Conservation (phyloP, 306 rosid genomes). For the Vicia faba region DNA sequence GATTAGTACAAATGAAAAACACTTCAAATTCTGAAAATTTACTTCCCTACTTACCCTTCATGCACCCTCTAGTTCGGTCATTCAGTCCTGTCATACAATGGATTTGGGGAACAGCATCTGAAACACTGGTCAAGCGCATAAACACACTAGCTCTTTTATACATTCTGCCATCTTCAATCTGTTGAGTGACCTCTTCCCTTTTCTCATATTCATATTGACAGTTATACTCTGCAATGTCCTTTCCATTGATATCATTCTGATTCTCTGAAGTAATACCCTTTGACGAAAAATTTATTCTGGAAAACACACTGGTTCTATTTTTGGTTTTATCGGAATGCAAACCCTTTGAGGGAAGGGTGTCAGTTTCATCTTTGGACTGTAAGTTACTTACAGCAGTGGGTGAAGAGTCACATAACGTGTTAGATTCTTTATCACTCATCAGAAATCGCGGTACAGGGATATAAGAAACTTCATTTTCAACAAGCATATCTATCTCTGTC, state of each 20-base stretch:
- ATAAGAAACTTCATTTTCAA: neutral
- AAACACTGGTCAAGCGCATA: conserved; percentile 34
- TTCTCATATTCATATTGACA: conserved; percentile 6
- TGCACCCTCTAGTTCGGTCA: conserved; percentile 20
- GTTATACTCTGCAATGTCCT: conserved; percentile 9
- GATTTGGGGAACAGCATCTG: conserved; percentile 25
- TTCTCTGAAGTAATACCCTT: conserved; percentile 14
- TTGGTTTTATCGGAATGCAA: conserved; percentile 36
- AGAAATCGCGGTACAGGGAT: conserved; percentile 37
- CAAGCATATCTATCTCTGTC: conserved; percentile 13
- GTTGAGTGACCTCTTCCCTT: neutral
- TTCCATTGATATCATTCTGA: conserved; percentile 10
- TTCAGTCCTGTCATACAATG: conserved; percentile 3
- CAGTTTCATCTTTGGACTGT: conserved; percentile 26
- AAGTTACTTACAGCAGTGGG: conserved; percentile 4
- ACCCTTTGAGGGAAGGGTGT: conserved; percentile 12
- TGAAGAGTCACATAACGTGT: conserved; percentile 9
- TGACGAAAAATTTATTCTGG: conserved; percentile 42
- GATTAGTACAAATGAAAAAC: neutral
- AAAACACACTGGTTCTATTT: conserved; percentile 44
- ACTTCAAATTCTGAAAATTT: neutral
- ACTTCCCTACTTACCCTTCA: conserved; percentile 10
- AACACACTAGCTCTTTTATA: conserved; percentile 38
- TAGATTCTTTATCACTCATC: conserved; percentile 13
- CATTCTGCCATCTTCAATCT: conserved; percentile 7